Percentiles rank a stretch among this genome's conserved stretches.
These are phyloP conservation scores for Taphrina flavorubra DNA, from an alignment of 1,139 yeast genomes.

Conservation along the genomic window DNA sequence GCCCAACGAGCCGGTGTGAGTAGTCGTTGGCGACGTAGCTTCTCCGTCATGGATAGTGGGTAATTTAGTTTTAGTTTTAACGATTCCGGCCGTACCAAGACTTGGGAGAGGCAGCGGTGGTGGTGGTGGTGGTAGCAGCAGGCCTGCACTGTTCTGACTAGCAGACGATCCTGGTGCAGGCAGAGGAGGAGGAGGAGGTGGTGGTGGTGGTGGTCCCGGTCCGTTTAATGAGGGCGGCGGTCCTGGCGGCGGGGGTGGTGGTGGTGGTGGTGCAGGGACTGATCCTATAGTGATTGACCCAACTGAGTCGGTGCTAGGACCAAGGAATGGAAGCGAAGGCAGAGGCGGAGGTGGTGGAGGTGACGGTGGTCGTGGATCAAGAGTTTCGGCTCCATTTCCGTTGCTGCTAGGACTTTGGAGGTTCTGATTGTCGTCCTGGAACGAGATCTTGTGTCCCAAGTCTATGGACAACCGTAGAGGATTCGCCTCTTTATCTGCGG, in stretches of 20 bases:
- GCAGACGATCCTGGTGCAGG: constrained; percentile 53
- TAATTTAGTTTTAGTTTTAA: not conserved
- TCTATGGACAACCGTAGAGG: not conserved
- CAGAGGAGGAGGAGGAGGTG: constrained; percentile 53
- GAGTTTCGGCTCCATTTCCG: not conserved
- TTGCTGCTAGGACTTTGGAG: not conserved
- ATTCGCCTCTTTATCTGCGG: not conserved
- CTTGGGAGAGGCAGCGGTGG: constrained; percentile 46
- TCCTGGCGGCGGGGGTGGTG: constrained; percentile 52
- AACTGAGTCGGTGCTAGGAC: constrained; percentile 16
- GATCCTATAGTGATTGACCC: constrained; percentile 45
- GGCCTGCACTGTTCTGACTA: constrained; percentile 50
- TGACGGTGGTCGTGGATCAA: constrained; percentile 41
- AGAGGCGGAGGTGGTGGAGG: constrained; percentile 49
- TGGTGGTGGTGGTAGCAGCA: constrained; percentile 44
- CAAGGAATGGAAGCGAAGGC: constrained; percentile 48
- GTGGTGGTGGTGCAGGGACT: not conserved
- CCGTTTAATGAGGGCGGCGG: constrained; percentile 45
- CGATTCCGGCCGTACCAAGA: constrained; percentile 48
- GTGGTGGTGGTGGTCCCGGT: constrained; percentile 47
- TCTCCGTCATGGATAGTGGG: not conserved
- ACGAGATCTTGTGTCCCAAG: not conserved
- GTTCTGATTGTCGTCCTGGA: not conserved
- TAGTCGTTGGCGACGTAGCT: not conserved
- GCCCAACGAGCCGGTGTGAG: constrained; percentile 42